Conservation (phyloP, 2,329 filamentous ascomycete genomes). For the Trichoderma sp. region DNA sequence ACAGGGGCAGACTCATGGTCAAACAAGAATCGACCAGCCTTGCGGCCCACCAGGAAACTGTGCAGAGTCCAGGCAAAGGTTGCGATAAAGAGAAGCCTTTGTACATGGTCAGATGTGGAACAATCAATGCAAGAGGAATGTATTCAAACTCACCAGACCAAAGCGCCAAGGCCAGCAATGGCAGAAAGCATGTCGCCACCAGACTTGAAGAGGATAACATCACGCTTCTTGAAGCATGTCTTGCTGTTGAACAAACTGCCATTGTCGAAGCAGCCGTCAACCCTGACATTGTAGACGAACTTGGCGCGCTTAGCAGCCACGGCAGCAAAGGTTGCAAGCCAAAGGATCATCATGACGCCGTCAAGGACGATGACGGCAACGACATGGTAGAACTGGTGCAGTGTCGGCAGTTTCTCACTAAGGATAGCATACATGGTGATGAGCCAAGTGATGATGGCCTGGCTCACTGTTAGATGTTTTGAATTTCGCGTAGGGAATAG, state of each 20-base stretch:
- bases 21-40: slow-evolving; percentile 36
- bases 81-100: slow-evolving; percentile 39
- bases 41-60: slow-evolving; percentile 37
- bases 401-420: slow-evolving; percentile 38
- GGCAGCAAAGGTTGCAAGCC: slow-evolving; percentile 44
- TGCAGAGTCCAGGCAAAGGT: slow-evolving; percentile 37
- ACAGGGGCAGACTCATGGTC: slow-evolving; percentile 18
- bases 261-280: slow-evolving; percentile 35
- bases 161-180: slow-evolving; percentile 43
- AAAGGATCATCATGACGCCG: slow-evolving; percentile 43
- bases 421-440: slow-evolving; percentile 40
- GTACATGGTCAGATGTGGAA: background rate
- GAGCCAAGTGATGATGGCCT: slow-evolving; percentile 48
- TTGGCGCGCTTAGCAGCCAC: slow-evolving; percentile 38
- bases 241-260: slow-evolving; percentile 41
- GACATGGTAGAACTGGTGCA: slow-evolving; percentile 41
- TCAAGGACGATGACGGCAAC: slow-evolving; percentile 45
- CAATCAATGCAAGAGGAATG: no score
- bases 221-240: slow-evolving; percentile 33
- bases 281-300: slow-evolving; percentile 34
- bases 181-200: slow-evolving; percentile 38
- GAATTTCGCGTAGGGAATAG: slow-evolving; percentile 12
- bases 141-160: slow-evolving; percentile 37
- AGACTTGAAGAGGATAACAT: slow-evolving; percentile 35
- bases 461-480: background rate